Base-by-base conservation (phyloP, 2,329 filamentous ascomycete genomes). In the Beauveria brongniartii region DNA sequence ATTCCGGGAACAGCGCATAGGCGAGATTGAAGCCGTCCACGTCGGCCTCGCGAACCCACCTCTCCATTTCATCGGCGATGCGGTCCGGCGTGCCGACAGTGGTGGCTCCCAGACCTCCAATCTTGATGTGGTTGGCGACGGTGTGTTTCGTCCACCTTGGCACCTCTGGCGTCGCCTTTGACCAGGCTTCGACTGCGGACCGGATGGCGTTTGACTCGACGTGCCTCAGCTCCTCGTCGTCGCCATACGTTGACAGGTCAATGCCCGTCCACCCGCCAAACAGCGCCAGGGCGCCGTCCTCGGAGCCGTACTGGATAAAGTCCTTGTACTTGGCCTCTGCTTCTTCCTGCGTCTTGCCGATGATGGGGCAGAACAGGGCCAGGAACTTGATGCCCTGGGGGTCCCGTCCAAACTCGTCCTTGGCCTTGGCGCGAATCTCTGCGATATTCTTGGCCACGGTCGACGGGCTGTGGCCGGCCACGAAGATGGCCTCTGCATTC, bases 261-360 rank as follows among this genome's bases (percentile, higher is more conserved):
- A 87, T 85, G 0, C 85, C 85, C 0, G 85, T 87, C 84, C 84
- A 88, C 0, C 85, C 85, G 2, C 85, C 83, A 64, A 88, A 88
- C 2, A 88, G 70, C 0, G 85, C 84, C 54, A 88, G 69, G 0
- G 84, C 85, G 5, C 85, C 86, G 61, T 87, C 85, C 47, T 81
- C 77, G 2, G 81, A 81, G 0, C 82, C 85, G 65, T 86, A 80
- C 53, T 76, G 77, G 1, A 81, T 73, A 52, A 81, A 80, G 24
- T 85, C 80, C 3, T 75, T 67, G 62, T 83, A 83, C 62, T 70
- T 73, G 3, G 65, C 67, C 16, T 80, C 71, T 0, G 86, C 85
- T 65, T 85, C 82, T 50, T 83, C 82, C 61, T 84, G 77, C 0
- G 84, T 87, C n/a, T 73, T 74, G 0, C 80, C 85, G 1, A 88